phyloP scores from a whole-genome alignment of 129 eudicot species.

The Arctium minus region DNA sequence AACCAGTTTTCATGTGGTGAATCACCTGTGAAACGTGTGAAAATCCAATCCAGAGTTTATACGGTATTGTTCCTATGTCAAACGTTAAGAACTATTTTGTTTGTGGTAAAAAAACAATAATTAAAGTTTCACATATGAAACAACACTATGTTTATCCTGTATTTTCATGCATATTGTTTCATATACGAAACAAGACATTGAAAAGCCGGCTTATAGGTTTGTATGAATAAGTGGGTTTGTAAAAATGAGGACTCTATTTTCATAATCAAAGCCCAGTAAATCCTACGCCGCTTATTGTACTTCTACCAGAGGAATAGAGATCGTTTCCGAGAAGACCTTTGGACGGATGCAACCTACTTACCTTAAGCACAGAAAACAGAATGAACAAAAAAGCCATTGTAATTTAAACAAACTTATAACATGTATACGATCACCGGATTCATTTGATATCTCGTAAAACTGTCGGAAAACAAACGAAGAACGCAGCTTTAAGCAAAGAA shows the following conservation, averaged over 20 bases:
- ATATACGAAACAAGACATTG: background rate
- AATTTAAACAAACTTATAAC: slow-evolving; percentile 19
- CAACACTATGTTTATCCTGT: background rate
- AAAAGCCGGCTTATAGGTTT: too few relatives aligned
- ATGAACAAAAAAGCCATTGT: background rate
- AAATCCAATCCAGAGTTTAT: background rate
- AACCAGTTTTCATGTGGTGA: too few relatives aligned
- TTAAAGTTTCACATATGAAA: too few relatives aligned
- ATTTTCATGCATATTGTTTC: too few relatives aligned
- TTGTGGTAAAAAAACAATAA: too few relatives aligned
- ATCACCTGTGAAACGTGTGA: background rate
- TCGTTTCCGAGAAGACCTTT: background rate
- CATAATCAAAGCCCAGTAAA: background rate
- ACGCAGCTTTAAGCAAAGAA: slow-evolving; percentile 13
- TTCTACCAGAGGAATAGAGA: background rate
- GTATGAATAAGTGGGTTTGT: background rate
- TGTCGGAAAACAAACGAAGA: background rate
- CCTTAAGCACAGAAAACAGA: background rate
- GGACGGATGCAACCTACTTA: background rate
- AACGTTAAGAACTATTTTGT: too few relatives aligned
- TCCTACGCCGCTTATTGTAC: background rate
- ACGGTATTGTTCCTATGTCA: too few relatives aligned
- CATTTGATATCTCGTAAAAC: slow-evolving; percentile 12
- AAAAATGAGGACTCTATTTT: too few relatives aligned
- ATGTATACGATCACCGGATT: slow-evolving; percentile 20